Conservation (phyloP, 2,329 filamentous ascomycete genomes). For the Fusarium tricinctum region DNA sequence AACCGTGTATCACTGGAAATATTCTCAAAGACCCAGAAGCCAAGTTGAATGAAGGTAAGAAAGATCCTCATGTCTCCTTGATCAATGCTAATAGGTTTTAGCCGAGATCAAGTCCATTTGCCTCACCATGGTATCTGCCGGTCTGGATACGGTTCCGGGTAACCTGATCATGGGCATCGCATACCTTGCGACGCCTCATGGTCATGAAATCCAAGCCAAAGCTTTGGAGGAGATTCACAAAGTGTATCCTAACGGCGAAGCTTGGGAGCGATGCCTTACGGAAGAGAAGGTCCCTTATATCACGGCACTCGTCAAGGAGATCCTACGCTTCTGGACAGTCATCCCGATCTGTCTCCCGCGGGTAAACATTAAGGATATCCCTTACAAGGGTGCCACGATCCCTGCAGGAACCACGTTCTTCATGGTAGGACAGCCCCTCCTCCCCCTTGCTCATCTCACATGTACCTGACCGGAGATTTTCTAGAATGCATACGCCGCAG, state of each 20-base stretch:
- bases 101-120: slow-evolving; percentile 85
- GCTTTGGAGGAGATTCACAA: slow-evolving; percentile 79
- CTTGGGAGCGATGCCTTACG: slow-evolving; percentile 79
- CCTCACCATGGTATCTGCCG: slow-evolving; percentile 84
- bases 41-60: slow-evolving; percentile 55
- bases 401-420: slow-evolving; percentile 85
- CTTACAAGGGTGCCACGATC: slow-evolving; percentile 75
- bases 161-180: slow-evolving; percentile 86
- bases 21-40: slow-evolving; percentile 69
- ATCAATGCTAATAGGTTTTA: slow-evolving; percentile 49
- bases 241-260: slow-evolving; percentile 79
- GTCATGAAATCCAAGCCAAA: slow-evolving; percentile 77
- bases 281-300: slow-evolving; percentile 85
- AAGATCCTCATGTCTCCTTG: background rate
- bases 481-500: slow-evolving; percentile 79
- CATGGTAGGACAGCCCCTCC: slow-evolving; percentile 66
- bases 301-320: slow-evolving; percentile 83
- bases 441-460: background rate
- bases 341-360: slow-evolving; percentile 84
- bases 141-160: slow-evolving; percentile 84
- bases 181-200: slow-evolving; percentile 76
- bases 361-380: slow-evolving; percentile 78
- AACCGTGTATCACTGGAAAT: slow-evolving; percentile 59
- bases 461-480: background rate
- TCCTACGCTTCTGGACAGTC: slow-evolving; percentile 82